phyloP scores from a whole-genome alignment of 371 early-diverging fungal species.

The Mucor mucedo region DNA sequence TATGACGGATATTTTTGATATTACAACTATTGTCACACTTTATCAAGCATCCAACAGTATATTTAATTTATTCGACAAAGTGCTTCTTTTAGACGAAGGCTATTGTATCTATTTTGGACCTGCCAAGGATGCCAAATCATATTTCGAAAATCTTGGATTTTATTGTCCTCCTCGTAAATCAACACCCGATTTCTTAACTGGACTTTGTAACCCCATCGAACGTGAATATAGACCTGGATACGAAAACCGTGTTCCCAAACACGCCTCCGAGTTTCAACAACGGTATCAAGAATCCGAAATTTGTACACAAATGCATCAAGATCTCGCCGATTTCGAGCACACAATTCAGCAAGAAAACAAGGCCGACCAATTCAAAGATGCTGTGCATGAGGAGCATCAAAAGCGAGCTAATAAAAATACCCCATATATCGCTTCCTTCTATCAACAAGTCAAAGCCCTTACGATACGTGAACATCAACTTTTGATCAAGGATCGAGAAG shows the following conservation, averaged over 20 bases:
- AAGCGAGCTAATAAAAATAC: constrained; percentile 54
- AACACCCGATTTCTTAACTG: constrained; percentile 79
- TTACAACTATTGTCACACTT: constrained; percentile 68
- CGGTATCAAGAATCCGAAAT: constrained; percentile 44
- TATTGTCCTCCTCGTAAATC: constrained; percentile 74
- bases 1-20: constrained; percentile 65
- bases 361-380: constrained; percentile 52
- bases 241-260: constrained; percentile 50
- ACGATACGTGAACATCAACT: constrained; percentile 69
- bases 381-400: constrained; percentile 59
- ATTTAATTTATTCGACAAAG: constrained; percentile 79
- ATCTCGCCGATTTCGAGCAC: constrained; percentile 48
- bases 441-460: constrained; percentile 64
- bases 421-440: constrained; percentile 67
- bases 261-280: constrained; percentile 57
- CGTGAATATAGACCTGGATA: constrained; percentile 61
- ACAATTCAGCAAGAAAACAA: constrained; percentile 37
- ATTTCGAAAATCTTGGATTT: constrained; percentile 75
- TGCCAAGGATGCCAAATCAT: constrained; percentile 66
- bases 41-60: constrained; percentile 80
- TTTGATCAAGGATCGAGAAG: constrained; percentile 50
- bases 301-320: constrained; percentile 36
- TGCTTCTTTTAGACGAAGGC: constrained; percentile 74
- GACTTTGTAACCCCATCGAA: constrained; percentile 68
- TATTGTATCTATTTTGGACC: constrained; percentile 79